Evolutionary conservation across 73 alveolate species (phyloP), one percentile per base, ranked within the genome.

Genomic region (Paramecium octaurelia): DNA sequence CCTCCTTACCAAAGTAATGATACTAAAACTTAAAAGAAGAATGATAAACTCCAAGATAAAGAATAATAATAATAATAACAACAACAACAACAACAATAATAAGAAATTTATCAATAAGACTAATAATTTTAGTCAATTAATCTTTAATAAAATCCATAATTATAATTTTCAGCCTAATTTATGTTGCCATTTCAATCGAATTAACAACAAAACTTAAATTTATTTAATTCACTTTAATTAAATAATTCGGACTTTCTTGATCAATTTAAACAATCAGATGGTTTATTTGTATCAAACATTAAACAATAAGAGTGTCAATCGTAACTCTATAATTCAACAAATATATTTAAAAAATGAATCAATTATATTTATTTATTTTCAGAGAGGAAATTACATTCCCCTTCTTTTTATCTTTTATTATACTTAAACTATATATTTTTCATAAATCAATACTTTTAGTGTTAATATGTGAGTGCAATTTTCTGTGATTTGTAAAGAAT

Each of bases 1-100:
- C 94, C 94, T 16, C 94, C 94, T 2, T 89, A 89, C 10, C 38
- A 20, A 23, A 89, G 88, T 46, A 42, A 71, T 21, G 88, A 89
- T 59, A 18, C 34, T 38, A 80, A 80, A 35, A 36, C 31, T 35
- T 9, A 11, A 40, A 42, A 80, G 44, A 80, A 48, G 16, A 80
- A 43, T 64, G 46, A 64, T 10, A 64, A 64, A 64, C 18, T 64
- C 14, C 3, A 64, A 64, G 12, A 9, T 27, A 64, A 64, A 64
- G 21, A 23, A 21, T 23, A 24, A 59, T 16, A 59, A 48, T 48
- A 48, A 48, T 48, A 48, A 48, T 48, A 46, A 46, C 12, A 46
- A 46, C 6, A 46, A 46, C 12, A 46, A 46, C n/a, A 48, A 11
- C n/a, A 48, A 48, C n/a, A 48, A 54, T 54, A 54, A 54, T 54